phyloP scores from a whole-genome alignment of 495 filamentous ascomycete genomes.

The Chaetomium tenue region DNA sequence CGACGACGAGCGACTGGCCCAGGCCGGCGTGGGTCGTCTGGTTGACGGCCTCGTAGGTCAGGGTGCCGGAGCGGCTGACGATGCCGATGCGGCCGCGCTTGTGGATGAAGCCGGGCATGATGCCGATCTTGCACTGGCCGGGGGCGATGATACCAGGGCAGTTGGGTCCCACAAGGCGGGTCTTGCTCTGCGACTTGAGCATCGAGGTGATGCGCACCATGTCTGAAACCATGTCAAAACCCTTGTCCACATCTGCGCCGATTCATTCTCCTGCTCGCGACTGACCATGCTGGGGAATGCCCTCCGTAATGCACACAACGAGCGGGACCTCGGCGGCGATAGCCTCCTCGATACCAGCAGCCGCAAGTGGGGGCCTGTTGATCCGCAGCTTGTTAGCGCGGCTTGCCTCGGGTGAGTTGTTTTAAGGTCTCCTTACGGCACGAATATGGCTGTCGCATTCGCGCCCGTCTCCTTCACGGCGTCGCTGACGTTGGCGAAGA shows the following conservation, averaged over 20 bases:
- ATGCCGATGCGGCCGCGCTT: slow-evolving; percentile 98
- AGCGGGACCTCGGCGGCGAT: slow-evolving; percentile 88
- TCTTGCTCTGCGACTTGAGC: slow-evolving; percentile 96
- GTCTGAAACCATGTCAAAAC: slow-evolving; percentile 53
- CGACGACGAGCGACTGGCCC: slow-evolving; percentile 95
- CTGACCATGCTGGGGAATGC: slow-evolving; percentile 93
- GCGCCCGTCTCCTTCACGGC: slow-evolving; percentile 90
- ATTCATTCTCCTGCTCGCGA: background rate
- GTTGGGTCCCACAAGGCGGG: slow-evolving; percentile 93
- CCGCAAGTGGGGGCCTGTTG: slow-evolving; percentile 79
- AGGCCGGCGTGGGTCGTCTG: slow-evolving; percentile 96
- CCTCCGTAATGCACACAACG: slow-evolving; percentile 97
- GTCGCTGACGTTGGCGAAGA: slow-evolving; percentile 86
- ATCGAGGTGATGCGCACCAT: slow-evolving; percentile 99
- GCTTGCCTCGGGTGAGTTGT: background rate
- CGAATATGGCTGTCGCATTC: slow-evolving; percentile 91
- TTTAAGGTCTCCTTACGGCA: slow-evolving; percentile 63
- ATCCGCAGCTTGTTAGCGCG: slow-evolving; percentile 15
- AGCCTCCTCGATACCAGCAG: slow-evolving; percentile 94
- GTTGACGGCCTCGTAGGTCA: slow-evolving; percentile 99
- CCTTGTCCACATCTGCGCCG: background rate
- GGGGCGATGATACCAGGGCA: slow-evolving; percentile 97
- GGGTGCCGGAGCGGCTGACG: slow-evolving; percentile 94
- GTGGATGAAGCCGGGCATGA: slow-evolving; percentile 99
- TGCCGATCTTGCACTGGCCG: slow-evolving; percentile 99